Evolutionary conservation across 306 rosid species (phyloP).

Genomic region (Castanea sativa): DNA sequence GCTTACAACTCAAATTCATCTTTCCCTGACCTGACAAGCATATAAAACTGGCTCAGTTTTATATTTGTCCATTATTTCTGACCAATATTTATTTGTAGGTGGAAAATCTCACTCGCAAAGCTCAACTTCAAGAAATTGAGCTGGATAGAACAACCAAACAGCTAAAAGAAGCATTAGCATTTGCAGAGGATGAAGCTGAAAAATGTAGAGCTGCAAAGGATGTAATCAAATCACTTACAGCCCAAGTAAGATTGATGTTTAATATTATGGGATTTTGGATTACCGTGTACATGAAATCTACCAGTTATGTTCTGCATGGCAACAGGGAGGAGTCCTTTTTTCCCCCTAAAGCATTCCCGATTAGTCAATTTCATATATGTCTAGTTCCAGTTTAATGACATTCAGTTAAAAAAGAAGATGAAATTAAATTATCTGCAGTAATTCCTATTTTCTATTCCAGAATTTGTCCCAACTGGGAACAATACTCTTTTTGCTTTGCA

Average conservation of each 20-base stretch:
- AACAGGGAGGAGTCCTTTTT: not conserved
- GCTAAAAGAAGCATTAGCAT: slow-evolving; percentile 87
- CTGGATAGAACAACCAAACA: slow-evolving; percentile 90
- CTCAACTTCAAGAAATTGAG: slow-evolving; percentile 87
- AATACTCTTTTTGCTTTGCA: not conserved
- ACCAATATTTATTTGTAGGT: slow-evolving; percentile 48
- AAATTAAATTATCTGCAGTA: not conserved
- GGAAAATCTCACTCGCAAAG: slow-evolving; percentile 82
- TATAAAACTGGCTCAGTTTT: slow-evolving; percentile 21
- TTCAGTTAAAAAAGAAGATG: not conserved
- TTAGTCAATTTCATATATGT: not conserved
- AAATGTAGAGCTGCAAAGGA: slow-evolving; percentile 96
- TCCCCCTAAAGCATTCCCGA: not conserved
- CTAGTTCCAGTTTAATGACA: not conserved
- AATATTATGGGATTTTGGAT: not conserved
- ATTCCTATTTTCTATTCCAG: not conserved
- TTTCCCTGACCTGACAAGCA: not conserved
- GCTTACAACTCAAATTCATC: not conserved
- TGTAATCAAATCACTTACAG: slow-evolving; percentile 96
- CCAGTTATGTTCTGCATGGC: not conserved
- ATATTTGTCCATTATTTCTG: slow-evolving; percentile 22
- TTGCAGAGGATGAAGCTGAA: slow-evolving; percentile 87
- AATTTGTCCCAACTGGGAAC: not conserved
- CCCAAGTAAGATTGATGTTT: slow-evolving; percentile 63
- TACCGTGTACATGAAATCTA: not conserved